A percentile compares a stretch with the other conserved stretches of the same genome.
phyloP scores from a whole-genome alignment of 2,329 filamentous ascomycete genomes.

The Colletotrichum sp. region DNA sequence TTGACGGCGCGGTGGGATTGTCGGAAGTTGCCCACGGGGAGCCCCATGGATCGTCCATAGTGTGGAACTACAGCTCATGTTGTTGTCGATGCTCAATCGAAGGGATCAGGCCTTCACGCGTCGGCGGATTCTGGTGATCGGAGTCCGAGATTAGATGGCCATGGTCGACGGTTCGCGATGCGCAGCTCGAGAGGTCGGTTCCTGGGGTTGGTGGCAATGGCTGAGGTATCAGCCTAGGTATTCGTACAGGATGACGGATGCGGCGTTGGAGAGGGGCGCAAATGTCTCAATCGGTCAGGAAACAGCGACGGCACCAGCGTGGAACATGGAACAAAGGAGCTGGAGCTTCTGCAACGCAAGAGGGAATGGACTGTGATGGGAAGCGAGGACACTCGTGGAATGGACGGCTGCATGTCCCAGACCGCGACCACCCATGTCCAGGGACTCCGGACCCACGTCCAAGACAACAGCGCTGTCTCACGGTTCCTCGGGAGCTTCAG shows the following conservation, averaged over 20 bases:
- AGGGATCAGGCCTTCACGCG: not conserved
- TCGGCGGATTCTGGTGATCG: not conserved
- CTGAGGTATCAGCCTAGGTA: not conserved
- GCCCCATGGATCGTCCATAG: constrained; percentile 69
- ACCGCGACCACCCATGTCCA: not conserved
- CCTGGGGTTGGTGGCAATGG: not conserved
- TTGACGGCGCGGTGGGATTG: constrained; percentile 24
- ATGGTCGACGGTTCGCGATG: not conserved
- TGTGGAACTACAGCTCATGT: constrained; percentile 10
- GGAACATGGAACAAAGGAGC: not conserved
- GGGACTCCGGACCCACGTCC: not conserved
- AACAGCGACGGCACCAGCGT: not conserved
- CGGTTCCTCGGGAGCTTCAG: not conserved
- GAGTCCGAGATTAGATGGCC: not conserved
- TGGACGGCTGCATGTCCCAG: constrained; percentile 1
- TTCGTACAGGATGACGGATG: not conserved
- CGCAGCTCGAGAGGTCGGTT: not conserved
- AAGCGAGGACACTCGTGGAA: not conserved
- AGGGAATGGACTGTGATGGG: not conserved
- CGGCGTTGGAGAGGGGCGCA: not conserved
- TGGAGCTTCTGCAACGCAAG: not conserved
- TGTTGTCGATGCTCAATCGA: not conserved
- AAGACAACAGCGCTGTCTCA: not conserved
- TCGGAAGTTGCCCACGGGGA: constrained; percentile 61
- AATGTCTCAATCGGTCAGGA: not conserved